Conservation (phyloP, 768 basidiomycete species). For the Rhodocollybia butyracea region DNA sequence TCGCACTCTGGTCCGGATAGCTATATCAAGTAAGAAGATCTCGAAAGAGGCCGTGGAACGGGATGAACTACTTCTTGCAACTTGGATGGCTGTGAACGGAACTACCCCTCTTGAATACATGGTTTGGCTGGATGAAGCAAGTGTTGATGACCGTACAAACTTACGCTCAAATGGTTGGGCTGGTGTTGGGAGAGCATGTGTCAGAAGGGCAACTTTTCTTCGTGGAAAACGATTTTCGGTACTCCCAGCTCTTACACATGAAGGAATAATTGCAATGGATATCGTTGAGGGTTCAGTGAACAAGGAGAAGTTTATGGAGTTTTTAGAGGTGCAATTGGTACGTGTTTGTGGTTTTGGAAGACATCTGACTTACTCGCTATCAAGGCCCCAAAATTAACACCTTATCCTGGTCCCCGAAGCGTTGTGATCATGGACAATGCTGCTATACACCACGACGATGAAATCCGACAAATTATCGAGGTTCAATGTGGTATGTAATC, state of each 20-base stretch:
- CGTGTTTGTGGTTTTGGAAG: background rate
- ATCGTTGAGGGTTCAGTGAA: constrained; percentile 34
- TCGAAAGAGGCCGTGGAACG: constrained; percentile 1
- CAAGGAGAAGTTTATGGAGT: constrained; percentile 26
- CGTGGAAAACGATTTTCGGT: constrained; percentile 26
- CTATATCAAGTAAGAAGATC: too few species aligned
- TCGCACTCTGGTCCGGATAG: too few species aligned
- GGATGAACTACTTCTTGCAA: constrained; percentile 18
- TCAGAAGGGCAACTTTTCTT: constrained; percentile 17
- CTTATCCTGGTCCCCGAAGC: constrained; percentile 29
- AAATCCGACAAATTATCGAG: constrained; percentile 19
- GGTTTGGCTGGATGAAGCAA: constrained; percentile 26
- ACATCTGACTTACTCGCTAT: background rate
- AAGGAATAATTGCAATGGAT: constrained; percentile 28
- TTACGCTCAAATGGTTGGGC: constrained; percentile 17
- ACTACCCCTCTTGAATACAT: constrained; percentile 8
- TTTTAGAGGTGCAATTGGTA: constrained; percentile 26
- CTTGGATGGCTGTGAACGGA: constrained; percentile 14
- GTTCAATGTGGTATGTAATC: constrained; percentile 12
- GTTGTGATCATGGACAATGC: constrained; percentile 32
- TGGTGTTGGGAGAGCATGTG: constrained; percentile 17
- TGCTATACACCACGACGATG: constrained; percentile 28
- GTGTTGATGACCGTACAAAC: constrained; percentile 21
- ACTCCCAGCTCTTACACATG: constrained; percentile 23
- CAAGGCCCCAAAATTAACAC: constrained; percentile 25